phyloP scores from a whole-genome alignment of 2,329 filamentous ascomycete genomes.

The Pestalotiopsis sp. region DNA sequence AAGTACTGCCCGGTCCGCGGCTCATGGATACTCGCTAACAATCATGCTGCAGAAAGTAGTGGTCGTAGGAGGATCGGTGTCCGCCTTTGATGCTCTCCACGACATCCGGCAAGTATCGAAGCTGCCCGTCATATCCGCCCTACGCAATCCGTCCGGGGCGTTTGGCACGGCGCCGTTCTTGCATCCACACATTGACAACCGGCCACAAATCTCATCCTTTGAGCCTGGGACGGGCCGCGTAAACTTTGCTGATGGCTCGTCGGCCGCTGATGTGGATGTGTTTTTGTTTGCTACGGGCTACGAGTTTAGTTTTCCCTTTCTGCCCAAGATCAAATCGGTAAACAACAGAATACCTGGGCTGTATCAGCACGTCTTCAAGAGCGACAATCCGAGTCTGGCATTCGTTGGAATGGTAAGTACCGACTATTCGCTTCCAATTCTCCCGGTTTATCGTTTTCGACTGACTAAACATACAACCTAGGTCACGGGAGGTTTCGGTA shows the following conservation, averaged over 20 bases:
- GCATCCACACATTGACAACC: constrained; percentile 22
- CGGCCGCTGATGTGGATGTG: constrained; percentile 56
- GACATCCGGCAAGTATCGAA: constrained; percentile 22
- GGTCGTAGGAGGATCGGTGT: constrained; percentile 66
- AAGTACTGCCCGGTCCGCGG: neutral
- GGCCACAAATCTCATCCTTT: constrained; percentile 48
- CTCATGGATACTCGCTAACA: neutral
- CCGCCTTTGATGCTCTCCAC: constrained; percentile 56
- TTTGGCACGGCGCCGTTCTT: constrained; percentile 28
- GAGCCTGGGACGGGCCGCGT: constrained; percentile 44
- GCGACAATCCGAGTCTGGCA: constrained; percentile 53
- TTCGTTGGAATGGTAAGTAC: constrained; percentile 61
- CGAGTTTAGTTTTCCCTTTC: constrained; percentile 64
- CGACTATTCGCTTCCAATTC: constrained; percentile 27
- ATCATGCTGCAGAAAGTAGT: constrained; percentile 50
- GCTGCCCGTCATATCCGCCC: constrained; percentile 23
- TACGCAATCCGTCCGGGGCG: constrained; percentile 25
- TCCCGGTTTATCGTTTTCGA: neutral
- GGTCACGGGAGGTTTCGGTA: constrained; percentile 33
- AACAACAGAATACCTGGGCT: constrained; percentile 59
- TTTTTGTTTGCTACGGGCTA: constrained; percentile 71
- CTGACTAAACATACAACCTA: constrained; percentile 58
- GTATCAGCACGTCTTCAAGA: constrained; percentile 61
- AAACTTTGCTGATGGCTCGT: constrained; percentile 57
- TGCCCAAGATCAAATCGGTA: constrained; percentile 51